These are phyloP conservation scores for Ceratobasidium sp. DNA, from an alignment of 1,284 basidiomycete genomes.

Conservation along the genomic window DNA sequence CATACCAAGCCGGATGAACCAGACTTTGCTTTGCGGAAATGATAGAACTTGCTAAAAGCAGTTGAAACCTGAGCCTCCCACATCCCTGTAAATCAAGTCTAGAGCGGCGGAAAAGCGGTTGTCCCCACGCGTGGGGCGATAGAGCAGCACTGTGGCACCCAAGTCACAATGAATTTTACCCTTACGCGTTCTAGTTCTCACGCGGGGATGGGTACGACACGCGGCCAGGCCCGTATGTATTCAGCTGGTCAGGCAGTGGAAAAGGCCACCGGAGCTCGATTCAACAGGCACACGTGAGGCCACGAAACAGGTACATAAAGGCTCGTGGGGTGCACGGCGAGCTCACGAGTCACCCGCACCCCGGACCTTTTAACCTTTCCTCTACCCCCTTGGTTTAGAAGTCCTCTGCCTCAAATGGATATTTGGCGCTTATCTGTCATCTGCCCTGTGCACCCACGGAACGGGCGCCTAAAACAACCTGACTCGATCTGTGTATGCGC, in stretches of 20 bases:
- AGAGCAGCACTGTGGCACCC: too few relatives aligned
- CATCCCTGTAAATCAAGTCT: neutral
- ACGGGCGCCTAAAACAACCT: slow-evolving; percentile 26
- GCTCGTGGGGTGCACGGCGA: too few relatives aligned
- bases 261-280: slow-evolving; percentile 33
- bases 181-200: too few relatives aligned
- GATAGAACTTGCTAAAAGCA: neutral
- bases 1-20: too few relatives aligned
- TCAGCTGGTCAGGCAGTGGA: neutral
- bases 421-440: slow-evolving; percentile 30
- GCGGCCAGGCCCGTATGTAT: neutral
- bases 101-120: neutral
- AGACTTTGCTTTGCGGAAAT: too few relatives aligned
- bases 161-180: too few relatives aligned
- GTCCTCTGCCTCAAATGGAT: slow-evolving; percentile 9
- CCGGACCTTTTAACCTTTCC: neutral
- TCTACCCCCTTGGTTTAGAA: slow-evolving; percentile 5
- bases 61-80: too few relatives aligned
- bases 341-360: neutral
- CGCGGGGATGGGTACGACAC: too few relatives aligned
- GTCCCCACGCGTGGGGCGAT: too few relatives aligned
- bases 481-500: slow-evolving; percentile 45
- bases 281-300: slow-evolving; percentile 30
- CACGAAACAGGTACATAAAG: slow-evolving; percentile 8
- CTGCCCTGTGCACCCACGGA: slow-evolving; percentile 38